Percentiles rank a stretch among this genome's conserved stretches.
Conservation (phyloP, 495 filamentous ascomycete species). For the Staphylotrichum tortipilum region DNA sequence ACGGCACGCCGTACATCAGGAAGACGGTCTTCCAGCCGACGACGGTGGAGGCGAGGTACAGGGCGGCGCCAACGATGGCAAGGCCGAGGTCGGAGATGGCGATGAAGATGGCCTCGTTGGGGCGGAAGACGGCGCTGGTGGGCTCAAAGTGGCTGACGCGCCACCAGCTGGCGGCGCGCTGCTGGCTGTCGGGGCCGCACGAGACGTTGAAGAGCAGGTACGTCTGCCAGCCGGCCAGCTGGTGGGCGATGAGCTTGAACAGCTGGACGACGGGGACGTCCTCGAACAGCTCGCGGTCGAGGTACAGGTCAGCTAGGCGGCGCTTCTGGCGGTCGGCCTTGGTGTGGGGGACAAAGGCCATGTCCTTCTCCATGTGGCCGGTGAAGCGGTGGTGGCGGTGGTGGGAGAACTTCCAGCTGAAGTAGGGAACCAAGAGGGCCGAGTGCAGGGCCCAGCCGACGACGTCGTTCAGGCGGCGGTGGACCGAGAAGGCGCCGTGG, state of each 20-base stretch:
- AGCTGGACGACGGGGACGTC: conserved; percentile 84
- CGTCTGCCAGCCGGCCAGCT: conserved; percentile 80
- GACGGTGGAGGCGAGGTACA: conserved; percentile 52
- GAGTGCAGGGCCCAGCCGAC: conserved; percentile 80
- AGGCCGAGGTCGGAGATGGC: conserved; percentile 75
- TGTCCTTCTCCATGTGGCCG: conserved; percentile 90
- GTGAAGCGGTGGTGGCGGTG: conserved; percentile 94
- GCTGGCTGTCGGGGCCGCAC: conserved; percentile 79
- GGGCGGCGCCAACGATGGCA: conserved; percentile 41
- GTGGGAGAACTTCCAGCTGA: conserved; percentile 90
- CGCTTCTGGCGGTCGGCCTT: conserved; percentile 60
- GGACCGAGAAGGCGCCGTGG: conserved; percentile 77
- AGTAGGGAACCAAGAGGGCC: conserved; percentile 73
- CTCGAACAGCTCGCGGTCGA: conserved; percentile 76
- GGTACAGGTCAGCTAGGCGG: conserved; percentile 44
- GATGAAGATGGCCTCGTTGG: conserved; percentile 78
- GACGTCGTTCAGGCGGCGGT: conserved; percentile 70
- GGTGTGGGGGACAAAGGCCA: conserved; percentile 90
- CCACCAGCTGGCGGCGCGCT: conserved; percentile 59
- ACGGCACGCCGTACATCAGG: conserved; percentile 86
- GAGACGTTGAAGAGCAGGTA: conserved; percentile 84
- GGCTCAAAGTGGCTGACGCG: conserved; percentile 95
- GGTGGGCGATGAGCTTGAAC: conserved; percentile 63
- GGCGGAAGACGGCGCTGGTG: conserved; percentile 79
- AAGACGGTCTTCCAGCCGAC: conserved; percentile 78